Base-by-base conservation (phyloP, 1,284 basidiomycete genomes). In the Moniliella sp. region DNA sequence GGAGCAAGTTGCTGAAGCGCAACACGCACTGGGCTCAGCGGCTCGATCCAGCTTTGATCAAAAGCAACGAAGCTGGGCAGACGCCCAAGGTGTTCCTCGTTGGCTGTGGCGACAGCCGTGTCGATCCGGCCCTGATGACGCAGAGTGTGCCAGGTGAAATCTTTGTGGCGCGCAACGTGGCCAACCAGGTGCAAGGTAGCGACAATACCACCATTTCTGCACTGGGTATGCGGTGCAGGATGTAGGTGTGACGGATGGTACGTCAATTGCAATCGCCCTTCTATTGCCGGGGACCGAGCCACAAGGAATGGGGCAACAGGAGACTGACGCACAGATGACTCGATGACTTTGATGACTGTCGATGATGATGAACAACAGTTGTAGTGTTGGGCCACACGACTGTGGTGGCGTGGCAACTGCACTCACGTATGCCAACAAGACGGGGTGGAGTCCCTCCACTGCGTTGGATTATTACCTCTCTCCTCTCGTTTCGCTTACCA, bases 231-330 rank as follows among this genome's bases (percentile, higher is more conserved):
- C 79, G 5, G 67, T 93, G 25, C 69, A 71, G 43, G 65, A 70
- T 45, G 66, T 91, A 36, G 75, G 77, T 35, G 76, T 86, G 26
- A 69, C 78, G 61, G 78, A 93, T 64, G 71, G 78, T 81, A 52
- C 53, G 68, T 68, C 46, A n/a, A n/a, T n/a, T n/a, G n/a, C n/a
- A n/a, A n/a, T n/a, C n/a, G n/a, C n/a, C n/a, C n/a, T n/a, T n/a
- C n/a, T n/a, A n/a, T n/a, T n/a, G n/a, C n/a, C n/a, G n/a, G n/a
- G n/a, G n/a, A n/a, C n/a, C n/a, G n/a, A n/a, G n/a, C n/a, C n/a
- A n/a, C n/a, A n/a, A n/a, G n/a, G n/a, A n/a, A n/a, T n/a, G n/a
- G n/a, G n/a, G n/a, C n/a, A n/a, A n/a, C n/a, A n/a, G n/a, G n/a
- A n/a, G n/a, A n/a, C n/a, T n/a, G n/a, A n/a, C n/a, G n/a, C n/a